phyloP scores from a whole-genome alignment of 768 basidiomycete species.

The Phlebiopsis gigantea region DNA sequence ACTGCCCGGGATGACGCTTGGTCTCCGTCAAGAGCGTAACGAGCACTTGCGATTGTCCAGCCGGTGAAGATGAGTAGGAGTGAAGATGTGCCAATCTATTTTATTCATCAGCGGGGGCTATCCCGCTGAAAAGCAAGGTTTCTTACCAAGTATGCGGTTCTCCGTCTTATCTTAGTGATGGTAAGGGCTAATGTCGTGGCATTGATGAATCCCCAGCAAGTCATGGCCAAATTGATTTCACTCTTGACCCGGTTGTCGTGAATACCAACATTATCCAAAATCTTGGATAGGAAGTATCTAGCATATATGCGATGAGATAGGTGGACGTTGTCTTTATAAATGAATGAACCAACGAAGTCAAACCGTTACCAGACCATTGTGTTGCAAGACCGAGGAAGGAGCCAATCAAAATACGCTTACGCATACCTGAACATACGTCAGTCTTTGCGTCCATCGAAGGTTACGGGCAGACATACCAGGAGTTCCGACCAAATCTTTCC shows the following conservation, averaged over 20 bases:
- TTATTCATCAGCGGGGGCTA: background rate
- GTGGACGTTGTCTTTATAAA: background rate
- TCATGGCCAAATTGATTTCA: conserved; percentile 49
- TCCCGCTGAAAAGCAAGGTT: background rate
- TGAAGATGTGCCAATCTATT: conserved; percentile 40
- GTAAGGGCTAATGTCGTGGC: conserved; percentile 46
- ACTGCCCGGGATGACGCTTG: conserved; percentile 44
- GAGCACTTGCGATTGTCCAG: conserved; percentile 51
- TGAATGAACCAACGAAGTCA: conserved; percentile 39
- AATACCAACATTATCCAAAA: conserved; percentile 49
- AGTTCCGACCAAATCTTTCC: conserved; percentile 40
- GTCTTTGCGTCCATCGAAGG: background rate
- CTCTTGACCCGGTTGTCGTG: conserved; percentile 46
- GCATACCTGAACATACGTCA: conserved; percentile 32
- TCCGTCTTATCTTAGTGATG: conserved; percentile 40
- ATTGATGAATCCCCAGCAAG: conserved; percentile 52
- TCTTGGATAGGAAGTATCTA: conserved; percentile 50
- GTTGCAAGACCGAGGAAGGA: conserved; percentile 51
- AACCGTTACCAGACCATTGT: conserved; percentile 61
- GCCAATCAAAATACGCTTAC: conserved; percentile 43
- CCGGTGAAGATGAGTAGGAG: conserved; percentile 43
- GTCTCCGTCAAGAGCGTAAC: conserved; percentile 36
- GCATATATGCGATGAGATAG: conserved; percentile 4
- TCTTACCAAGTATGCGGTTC: conserved; percentile 44
- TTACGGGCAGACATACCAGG: conserved; percentile 19